Evolutionary conservation across 768 basidiomycete species (phyloP).

Genomic region (Suillus americanus): DNA sequence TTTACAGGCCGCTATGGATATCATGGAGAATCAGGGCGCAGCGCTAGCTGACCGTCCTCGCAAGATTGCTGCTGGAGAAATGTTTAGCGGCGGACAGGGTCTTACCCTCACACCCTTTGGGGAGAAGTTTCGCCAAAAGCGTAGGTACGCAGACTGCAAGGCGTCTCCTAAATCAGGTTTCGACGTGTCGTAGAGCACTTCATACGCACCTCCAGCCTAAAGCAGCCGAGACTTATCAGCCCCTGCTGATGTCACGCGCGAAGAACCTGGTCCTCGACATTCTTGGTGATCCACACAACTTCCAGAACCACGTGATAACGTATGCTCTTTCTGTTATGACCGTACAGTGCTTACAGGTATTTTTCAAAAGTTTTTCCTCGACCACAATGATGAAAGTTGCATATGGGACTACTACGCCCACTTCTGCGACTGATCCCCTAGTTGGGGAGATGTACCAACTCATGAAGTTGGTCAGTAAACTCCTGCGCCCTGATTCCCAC

Average conservation of each 20-base stretch:
- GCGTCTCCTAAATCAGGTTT: background rate
- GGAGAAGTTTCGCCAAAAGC: background rate
- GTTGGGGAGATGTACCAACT: background rate
- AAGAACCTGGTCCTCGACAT: background rate
- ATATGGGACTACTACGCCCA: background rate
- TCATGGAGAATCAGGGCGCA: background rate
- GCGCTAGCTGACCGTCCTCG: background rate
- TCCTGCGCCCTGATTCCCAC: background rate
- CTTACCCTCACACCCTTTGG: background rate
- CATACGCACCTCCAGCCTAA: background rate
- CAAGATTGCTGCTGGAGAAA: background rate
- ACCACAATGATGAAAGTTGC: background rate
- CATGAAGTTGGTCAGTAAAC: slow-evolving; percentile 13
- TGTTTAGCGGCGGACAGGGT: background rate
- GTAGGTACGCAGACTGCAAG: background rate
- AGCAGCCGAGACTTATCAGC: background rate
- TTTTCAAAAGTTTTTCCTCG: background rate
- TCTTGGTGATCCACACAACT: background rate
- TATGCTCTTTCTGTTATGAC: background rate
- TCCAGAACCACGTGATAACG: background rate
- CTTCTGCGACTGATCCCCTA: background rate
- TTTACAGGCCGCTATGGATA: background rate
- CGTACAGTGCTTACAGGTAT: background rate
- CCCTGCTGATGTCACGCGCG: background rate
- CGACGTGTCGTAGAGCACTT: background rate